phyloP scores from a whole-genome alignment of 2,329 filamentous ascomycete genomes.

The Fusarium pilosicola region DNA sequence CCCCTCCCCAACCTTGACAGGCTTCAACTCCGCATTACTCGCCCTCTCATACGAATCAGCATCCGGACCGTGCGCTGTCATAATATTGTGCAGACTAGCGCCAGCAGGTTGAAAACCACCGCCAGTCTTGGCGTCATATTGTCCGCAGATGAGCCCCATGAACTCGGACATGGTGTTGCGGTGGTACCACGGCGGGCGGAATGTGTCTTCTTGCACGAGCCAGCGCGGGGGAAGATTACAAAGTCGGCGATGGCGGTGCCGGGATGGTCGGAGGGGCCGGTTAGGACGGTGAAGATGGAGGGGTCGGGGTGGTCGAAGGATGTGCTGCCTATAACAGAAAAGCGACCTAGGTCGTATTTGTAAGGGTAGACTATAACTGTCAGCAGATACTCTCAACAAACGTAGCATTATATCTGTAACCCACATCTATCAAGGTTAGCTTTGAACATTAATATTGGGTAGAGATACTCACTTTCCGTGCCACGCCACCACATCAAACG shows the following conservation, averaged over 20 bases:
- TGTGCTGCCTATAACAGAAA: constrained; percentile 77
- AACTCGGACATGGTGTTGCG: constrained; percentile 75
- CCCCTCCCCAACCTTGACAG: constrained; percentile 67
- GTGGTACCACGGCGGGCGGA: constrained; percentile 79
- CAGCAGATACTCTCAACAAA: background rate
- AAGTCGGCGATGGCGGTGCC: constrained; percentile 77
- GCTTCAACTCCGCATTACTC: constrained; percentile 62
- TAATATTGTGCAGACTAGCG: constrained; percentile 73
- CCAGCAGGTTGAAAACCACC: constrained; percentile 68
- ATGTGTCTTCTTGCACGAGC: constrained; percentile 76
- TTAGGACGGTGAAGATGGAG: constrained; percentile 78
- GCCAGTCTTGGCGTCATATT: constrained; percentile 70
- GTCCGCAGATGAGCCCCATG: constrained; percentile 68
- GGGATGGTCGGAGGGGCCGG: constrained; percentile 67
- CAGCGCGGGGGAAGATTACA: constrained; percentile 77
- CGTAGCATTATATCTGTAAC: background rate
- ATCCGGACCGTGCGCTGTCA: constrained; percentile 74
- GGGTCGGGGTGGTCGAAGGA: constrained; percentile 77
- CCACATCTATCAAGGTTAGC: constrained; percentile 26
- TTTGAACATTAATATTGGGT: fast-evolving
- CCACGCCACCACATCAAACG: constrained; percentile 84
- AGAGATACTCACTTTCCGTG: constrained; percentile 75
- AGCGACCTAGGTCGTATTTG: constrained; percentile 84
- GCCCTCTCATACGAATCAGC: constrained; percentile 66
- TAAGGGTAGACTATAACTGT: constrained; percentile 61